Evolutionary conservation across 495 filamentous ascomycete genomes (phyloP), one percentile per base, ranked within the genome.

Genomic region (Aspergillus mulundensis): DNA sequence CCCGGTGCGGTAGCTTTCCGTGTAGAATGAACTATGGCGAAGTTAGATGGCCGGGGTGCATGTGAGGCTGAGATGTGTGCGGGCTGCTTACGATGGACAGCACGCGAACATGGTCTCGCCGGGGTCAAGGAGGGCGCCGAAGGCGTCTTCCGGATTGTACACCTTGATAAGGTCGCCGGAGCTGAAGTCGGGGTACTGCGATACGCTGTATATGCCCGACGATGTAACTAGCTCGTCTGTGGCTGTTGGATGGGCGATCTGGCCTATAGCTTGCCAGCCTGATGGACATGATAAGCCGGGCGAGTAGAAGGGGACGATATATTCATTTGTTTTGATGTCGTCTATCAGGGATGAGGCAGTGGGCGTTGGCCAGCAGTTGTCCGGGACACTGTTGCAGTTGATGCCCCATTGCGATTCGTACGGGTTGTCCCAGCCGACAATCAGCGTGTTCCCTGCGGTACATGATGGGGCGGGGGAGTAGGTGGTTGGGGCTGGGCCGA

Each of bases 101-200:
- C 53, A 49, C 7, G 53, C 53, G 6, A 56, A 19, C 15, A 44
- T 44, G 0, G 53, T 56, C 25, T 56, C 53, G 5, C 53, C 53
- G 1, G 30, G 14, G 14, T 56, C 53, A 0, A 56, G 21, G 1
- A 56, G n/a, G 16, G 34, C 53, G 4, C 53, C 44, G 34, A 56
- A 16, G 1, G 53, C 53, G 48, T 56, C 53, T 23, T 20, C 11
- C 14, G 5, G 23, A 19, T 44, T 25, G 14, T 49, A 48, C 10
- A 4, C 28, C 4, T 8, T 49, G 7, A 42, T 41, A 5, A 11
- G 2, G 15, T 47, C 42, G 10, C 23, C 28, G 11, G 38, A 7
- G 20, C 19, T 25, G 18, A 14, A 4, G 21, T 53, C 50, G 7
- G 30, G 23, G 39, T 43, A 16, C 14, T 46, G 5, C 15, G 28